phyloP scores from a whole-genome alignment of 805 yeast genomes.

The Yarrowia bubula region DNA sequence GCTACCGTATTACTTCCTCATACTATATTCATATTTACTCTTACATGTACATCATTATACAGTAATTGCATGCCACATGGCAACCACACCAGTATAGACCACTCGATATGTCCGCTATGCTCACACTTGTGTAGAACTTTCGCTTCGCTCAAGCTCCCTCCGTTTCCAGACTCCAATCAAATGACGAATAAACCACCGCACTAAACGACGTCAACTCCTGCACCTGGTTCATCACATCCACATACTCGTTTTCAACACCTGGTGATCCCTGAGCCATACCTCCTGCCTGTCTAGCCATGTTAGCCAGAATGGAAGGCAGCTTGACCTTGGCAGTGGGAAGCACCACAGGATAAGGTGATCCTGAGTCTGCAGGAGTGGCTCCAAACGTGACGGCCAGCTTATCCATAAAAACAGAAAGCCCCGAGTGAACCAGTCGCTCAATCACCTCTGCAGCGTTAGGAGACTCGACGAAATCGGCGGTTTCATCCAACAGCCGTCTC shows the following conservation, averaged over 20 bases:
- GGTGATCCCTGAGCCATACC: slow-evolving; percentile 47
- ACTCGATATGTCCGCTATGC: not conserved
- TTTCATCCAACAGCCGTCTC: slow-evolving; percentile 45
- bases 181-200: slow-evolving; percentile 86
- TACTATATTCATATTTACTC: too few relatives aligned
- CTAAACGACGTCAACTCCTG: slow-evolving; percentile 80
- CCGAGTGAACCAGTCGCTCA: slow-evolving; percentile 45
- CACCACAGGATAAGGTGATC: slow-evolving; percentile 1
- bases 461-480: slow-evolving; percentile 45
- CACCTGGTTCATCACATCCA: slow-evolving; percentile 48
- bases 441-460: slow-evolving; percentile 44
- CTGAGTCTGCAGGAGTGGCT: slow-evolving; percentile 3
- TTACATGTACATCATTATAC: too few relatives aligned
- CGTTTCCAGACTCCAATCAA: slow-evolving; percentile 36
- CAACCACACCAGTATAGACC: too few relatives aligned
- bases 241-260: slow-evolving; percentile 44
- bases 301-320: slow-evolving; percentile 71
- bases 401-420: slow-evolving; percentile 49
- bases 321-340: slow-evolving; percentile 42
- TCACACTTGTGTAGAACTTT: not conserved
- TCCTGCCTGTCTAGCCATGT: slow-evolving; percentile 62
- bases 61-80: too few relatives aligned
- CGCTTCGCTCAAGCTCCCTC: too few relatives aligned
- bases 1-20: too few relatives aligned
- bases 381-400: slow-evolving; percentile 35